A percentile compares a stretch with the other conserved stretches of the same genome.
Evolutionary conservation across 805 yeast genomes (phyloP).

Genomic region (Teunomyces stri): DNA sequence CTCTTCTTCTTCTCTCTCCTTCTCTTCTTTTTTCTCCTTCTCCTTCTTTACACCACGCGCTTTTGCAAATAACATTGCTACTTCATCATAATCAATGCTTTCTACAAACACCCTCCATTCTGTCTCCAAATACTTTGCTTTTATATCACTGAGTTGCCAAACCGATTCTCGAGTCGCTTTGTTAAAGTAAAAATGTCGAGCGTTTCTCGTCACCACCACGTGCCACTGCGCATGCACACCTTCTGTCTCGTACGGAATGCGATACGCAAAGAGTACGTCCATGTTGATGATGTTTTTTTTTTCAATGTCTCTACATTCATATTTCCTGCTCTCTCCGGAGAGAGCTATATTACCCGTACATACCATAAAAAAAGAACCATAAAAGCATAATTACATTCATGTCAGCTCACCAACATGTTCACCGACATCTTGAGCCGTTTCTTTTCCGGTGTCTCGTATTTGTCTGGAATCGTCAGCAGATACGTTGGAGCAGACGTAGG

Average conservation of each 20-base stretch:
- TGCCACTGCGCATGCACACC: slow-evolving; percentile 21
- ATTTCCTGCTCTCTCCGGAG: neutral
- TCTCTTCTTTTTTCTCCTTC: neutral
- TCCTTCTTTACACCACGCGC: slow-evolving; percentile 7
- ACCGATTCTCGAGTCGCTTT: slow-evolving; percentile 16
- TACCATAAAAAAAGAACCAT: neutral
- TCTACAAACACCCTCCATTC: slow-evolving; percentile 15
- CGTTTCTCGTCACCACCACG: slow-evolving; percentile 25
- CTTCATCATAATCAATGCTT: slow-evolving; percentile 27
- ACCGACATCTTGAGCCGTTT: slow-evolving; percentile 40
- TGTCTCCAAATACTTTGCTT: slow-evolving; percentile 5
- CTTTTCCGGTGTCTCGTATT: slow-evolving; percentile 27
- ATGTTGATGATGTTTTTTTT: neutral
- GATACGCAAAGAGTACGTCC: slow-evolving; percentile 18
- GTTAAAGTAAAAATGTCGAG: slow-evolving; percentile 33
- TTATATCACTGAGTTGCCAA: slow-evolving; percentile 35
- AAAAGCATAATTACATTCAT: neutral
- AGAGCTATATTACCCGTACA: neutral
- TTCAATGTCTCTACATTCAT: neutral
- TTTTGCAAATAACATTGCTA: slow-evolving; percentile 28
- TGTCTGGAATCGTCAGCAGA: slow-evolving; percentile 5
- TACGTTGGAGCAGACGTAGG: neutral
- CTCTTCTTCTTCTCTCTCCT: slow-evolving; percentile 6
- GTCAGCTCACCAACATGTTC: slow-evolving; percentile 39
- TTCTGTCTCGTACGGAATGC: slow-evolving; percentile 10